Evolutionary conservation across 1,284 basidiomycete genomes (phyloP), one percentile per base, ranked within the genome.

Genomic region (Athelia psychrophila): DNA sequence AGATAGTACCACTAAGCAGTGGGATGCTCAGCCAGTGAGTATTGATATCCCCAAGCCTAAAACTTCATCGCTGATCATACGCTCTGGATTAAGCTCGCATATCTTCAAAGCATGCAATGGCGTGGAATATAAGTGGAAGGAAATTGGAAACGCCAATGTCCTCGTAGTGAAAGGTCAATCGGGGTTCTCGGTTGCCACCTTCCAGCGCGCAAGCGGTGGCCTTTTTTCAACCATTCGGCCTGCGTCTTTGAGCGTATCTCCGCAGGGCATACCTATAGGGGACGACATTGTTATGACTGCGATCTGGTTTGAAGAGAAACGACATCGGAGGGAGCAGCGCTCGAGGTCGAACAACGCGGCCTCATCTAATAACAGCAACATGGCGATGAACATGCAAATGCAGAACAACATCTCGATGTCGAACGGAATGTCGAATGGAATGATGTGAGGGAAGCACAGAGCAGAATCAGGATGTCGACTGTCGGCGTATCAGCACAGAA

Each of bases 11-110:
- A 22, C 6, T 22, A 9, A 42, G 38, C 33, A 42, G 38, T n/a
- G 38, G 38, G n/a, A n/a, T 42, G 38, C n/a, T 42, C 38, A 6
- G n/a, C n/a, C 38, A 42, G 38, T 42, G 38, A n/a, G 38, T 42
- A 9, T 8, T 18, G n/a, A n/a, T 8, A 18, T 6, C 38, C 6
- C 8, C 20, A n/a, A 18, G n/a, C 9, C n/a, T 42, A 5, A 8
- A n/a, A n/a, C 5, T n/a, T 42, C 16, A 16, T n/a, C 9, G 9
- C n/a, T 42, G 38, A 42, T 18, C n/a, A 42, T 12, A n/a, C 10
- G 33, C 12, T n/a, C 12, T 35, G 33, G n/a, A 10, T 35, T 12
- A 18, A 42, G 38, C n/a, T 42, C 38, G 16, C 16, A 42, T 5
- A 22, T 42, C n/a, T 42, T 42, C 20, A 6, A 42, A 16, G 38